phyloP scores from a whole-genome alignment of 495 filamentous ascomycete species.

The Talaromyces borbonicus region DNA sequence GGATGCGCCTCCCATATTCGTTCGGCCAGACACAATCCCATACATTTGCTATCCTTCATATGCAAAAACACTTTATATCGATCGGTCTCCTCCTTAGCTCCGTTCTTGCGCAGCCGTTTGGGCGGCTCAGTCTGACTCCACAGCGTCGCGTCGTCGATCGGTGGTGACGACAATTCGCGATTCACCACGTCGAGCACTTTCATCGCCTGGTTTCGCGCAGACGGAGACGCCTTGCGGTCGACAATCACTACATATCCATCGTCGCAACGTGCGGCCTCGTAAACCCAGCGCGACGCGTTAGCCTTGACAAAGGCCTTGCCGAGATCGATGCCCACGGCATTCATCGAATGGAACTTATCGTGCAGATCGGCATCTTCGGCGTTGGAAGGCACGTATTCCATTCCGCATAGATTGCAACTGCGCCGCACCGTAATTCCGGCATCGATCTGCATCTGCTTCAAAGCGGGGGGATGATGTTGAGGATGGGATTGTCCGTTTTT shows the following conservation, averaged over 20 bases:
- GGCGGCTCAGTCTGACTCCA: slow-evolving; percentile 46
- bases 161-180: slow-evolving; percentile 52
- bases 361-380: slow-evolving; percentile 55
- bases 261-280: slow-evolving; percentile 35
- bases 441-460: slow-evolving; percentile 61
- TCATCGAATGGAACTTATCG: slow-evolving; percentile 59
- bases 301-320: slow-evolving; percentile 44
- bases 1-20: slow-evolving; percentile 48
- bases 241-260: slow-evolving; percentile 49
- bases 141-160: slow-evolving; percentile 47
- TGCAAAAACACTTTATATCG: slow-evolving; percentile 58
- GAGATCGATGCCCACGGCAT: slow-evolving; percentile 54
- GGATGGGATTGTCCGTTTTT: no score
- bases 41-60: slow-evolving; percentile 51
- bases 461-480: slow-evolving; percentile 22
- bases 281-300: slow-evolving; percentile 36
- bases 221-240: slow-evolving; percentile 41
- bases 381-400: slow-evolving; percentile 63
- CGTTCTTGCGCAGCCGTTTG: slow-evolving; percentile 22
- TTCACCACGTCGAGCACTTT: slow-evolving; percentile 59
- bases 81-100: slow-evolving; percentile 33
- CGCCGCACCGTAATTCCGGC: slow-evolving; percentile 48
- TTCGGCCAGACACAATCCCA: slow-evolving; percentile 58
- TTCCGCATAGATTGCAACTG: slow-evolving; percentile 55
- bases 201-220: slow-evolving; percentile 46